Conservation (phyloP, 352 stramenopile species). For the Globisporangium nodosum region DNA sequence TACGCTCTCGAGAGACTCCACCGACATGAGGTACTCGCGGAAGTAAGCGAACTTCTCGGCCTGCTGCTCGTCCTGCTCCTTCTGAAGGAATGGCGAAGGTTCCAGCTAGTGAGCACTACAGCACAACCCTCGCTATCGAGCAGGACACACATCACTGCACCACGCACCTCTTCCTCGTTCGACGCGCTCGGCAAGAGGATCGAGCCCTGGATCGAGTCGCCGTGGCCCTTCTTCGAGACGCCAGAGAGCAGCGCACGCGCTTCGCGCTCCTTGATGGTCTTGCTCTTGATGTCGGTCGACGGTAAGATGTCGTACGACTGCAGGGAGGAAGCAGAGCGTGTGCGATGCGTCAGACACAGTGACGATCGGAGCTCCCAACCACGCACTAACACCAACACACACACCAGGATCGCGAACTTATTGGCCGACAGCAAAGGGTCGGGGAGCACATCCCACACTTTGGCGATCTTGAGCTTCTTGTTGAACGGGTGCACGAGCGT, state of each 20-base stretch:
- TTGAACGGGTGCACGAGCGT: conserved; percentile 77
- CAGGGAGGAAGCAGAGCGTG: not conserved
- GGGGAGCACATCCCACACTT: conserved; percentile 80
- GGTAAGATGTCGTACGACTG: conserved; percentile 85
- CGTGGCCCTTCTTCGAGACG: conserved; percentile 61
- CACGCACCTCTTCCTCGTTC: conserved; percentile 46
- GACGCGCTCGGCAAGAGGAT: conserved; percentile 59
- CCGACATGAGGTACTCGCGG: conserved; percentile 73
- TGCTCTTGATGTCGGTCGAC: conserved; percentile 73
- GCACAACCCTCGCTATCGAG: not conserved
- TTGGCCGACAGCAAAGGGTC: conserved; percentile 74
- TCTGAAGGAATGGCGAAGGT: conserved; percentile 2
- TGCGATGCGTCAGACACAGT: too few relatives aligned
- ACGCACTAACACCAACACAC: conserved; percentile 5
- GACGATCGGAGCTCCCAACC: too few relatives aligned
- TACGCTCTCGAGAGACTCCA: conserved; percentile 66
- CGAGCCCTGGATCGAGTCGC: conserved; percentile 67
- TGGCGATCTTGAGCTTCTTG: conserved; percentile 76
- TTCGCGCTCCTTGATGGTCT: conserved; percentile 63
- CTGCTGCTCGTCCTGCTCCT: conserved; percentile 39
- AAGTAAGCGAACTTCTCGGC: conserved; percentile 80
- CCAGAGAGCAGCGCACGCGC: conserved; percentile 66
- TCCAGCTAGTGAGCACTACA: conserved; percentile 4
- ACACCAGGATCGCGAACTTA: conserved; percentile 79
- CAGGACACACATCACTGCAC: too few relatives aligned